A percentile compares a stretch with the other conserved stretches of the same genome.
These are phyloP conservation scores for Silene latifolia DNA, from an alignment of 148 eudicot species.

Conservation along the genomic window DNA sequence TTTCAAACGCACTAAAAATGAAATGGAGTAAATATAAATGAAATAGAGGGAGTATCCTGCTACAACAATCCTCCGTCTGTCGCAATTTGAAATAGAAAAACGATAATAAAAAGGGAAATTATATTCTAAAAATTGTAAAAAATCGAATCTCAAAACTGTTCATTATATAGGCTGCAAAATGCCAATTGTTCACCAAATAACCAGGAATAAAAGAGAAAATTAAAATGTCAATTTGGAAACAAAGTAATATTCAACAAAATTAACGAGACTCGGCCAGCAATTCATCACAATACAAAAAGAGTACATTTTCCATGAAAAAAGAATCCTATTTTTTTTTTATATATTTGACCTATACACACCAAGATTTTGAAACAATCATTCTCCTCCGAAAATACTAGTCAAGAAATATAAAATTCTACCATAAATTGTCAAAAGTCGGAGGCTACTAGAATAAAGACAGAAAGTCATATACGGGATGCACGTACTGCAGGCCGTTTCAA, in stretches of 20 bases:
- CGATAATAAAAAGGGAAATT: not conserved
- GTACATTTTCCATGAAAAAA: slow-evolving; percentile 18
- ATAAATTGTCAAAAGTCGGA: slow-evolving; percentile 26
- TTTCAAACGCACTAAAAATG: too few relatives aligned
- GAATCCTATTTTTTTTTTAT: slow-evolving; percentile 10
- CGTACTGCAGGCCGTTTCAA: slow-evolving; percentile 19
- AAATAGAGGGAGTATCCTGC: not conserved
- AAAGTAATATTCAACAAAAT: slow-evolving; percentile 17
- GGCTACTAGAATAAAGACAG: slow-evolving; percentile 17
- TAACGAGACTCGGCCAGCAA: slow-evolving; percentile 7
- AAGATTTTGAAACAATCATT: slow-evolving; percentile 28
- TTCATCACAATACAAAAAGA: slow-evolving; percentile 21
- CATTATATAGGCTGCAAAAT: not conserved
- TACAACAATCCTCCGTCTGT: not conserved
- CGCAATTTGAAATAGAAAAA: not conserved
- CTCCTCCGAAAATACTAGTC: slow-evolving; percentile 28
- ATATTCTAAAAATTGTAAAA: too few relatives aligned
- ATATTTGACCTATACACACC: slow-evolving; percentile 31
- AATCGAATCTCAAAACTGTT: not conserved
- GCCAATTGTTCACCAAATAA: not conserved
- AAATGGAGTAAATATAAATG: too few relatives aligned
- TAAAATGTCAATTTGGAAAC: slow-evolving; percentile 11
- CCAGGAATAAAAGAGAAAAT: not conserved
- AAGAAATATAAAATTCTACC: slow-evolving; percentile 28
- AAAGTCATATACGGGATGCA: slow-evolving; percentile 23